Evolutionary conservation across 208 protist species (phyloP).

Genomic region (Vickermania spadyakhi): DNA sequence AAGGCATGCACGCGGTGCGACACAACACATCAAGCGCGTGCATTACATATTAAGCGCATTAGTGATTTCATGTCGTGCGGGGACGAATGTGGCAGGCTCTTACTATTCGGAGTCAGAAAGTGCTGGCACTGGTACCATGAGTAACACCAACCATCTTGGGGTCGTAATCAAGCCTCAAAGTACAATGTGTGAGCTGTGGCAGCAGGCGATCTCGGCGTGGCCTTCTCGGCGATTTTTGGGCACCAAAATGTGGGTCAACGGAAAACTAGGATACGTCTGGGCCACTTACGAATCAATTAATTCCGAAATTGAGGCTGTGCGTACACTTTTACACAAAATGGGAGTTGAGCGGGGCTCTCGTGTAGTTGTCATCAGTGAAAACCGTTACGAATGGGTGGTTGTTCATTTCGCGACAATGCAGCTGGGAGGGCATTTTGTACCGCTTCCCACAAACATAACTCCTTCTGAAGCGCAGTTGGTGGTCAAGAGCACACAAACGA

Average conservation of each 20-base stretch:
- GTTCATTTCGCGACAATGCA: slow-evolving; percentile 85
- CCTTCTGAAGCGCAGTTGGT: slow-evolving; percentile 79
- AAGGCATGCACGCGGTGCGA: no score
- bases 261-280: slow-evolving; percentile 83
- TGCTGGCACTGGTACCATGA: slow-evolving; percentile 45
- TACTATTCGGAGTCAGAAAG: slow-evolving; percentile 74
- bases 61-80: slow-evolving; percentile 24
- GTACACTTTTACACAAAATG: slow-evolving; percentile 73
- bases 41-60: slow-evolving; percentile 1
- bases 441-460: slow-evolving; percentile 84
- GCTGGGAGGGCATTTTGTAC: slow-evolving; percentile 82
- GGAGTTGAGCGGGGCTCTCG: slow-evolving; percentile 73
- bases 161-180: slow-evolving; percentile 84
- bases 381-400: slow-evolving; percentile 89
- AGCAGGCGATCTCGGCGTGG: slow-evolving; percentile 76
- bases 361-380: slow-evolving; percentile 86
- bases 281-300: slow-evolving; percentile 86
- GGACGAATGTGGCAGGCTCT: slow-evolving; percentile 66
- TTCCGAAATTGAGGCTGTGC: slow-evolving; percentile 65
- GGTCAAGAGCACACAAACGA: slow-evolving; percentile 74
- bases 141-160: slow-evolving; percentile 48
- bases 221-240: slow-evolving; percentile 75
- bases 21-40: neutral
- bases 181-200: slow-evolving; percentile 82
- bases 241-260: slow-evolving; percentile 85